A percentile compares a stretch with the other conserved stretches of the same genome.
Conservation (phyloP, 2,329 filamentous ascomycete genomes). For the Fusarium staphyleae region DNA sequence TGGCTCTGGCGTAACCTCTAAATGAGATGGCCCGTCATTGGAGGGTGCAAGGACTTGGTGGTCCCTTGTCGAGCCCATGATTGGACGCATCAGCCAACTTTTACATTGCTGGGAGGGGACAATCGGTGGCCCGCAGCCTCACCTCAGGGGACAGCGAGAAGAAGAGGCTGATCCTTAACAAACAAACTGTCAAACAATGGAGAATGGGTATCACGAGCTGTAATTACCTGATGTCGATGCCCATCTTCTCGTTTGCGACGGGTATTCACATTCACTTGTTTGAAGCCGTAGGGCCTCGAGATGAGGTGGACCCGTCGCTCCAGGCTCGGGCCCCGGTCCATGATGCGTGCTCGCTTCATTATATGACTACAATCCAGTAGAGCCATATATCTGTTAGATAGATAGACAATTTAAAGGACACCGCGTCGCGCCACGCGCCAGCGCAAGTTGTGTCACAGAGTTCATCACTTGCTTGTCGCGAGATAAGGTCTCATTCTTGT, state of each 20-base stretch:
- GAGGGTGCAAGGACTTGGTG: conserved; percentile 9
- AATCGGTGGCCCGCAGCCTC: conserved; percentile 16
- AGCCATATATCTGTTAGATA: conserved; percentile 6
- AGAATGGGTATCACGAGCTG: conserved; percentile 7
- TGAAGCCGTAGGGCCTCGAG: conserved; percentile 7
- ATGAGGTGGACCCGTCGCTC: conserved; percentile 15
- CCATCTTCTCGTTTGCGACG: conserved; percentile 13
- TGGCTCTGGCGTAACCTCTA: conserved; percentile 27
- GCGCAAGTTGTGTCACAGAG: conserved; percentile 3
- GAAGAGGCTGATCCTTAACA: background rate
- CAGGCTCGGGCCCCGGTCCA: conserved; percentile 16
- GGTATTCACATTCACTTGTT: conserved; percentile 15
- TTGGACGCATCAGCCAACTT: conserved; percentile 24
- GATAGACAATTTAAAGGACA: background rate
- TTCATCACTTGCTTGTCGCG: background rate
- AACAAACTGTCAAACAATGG: background rate
- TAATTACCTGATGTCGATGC: conserved; percentile 10
- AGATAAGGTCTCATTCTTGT: too few relatives aligned
- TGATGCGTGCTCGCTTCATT: conserved; percentile 21
- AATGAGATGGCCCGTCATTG: conserved; percentile 28
- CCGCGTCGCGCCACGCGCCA: conserved; percentile 27
- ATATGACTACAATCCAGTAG: background rate
- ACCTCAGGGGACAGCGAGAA: conserved; percentile 9
- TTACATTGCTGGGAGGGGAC: conserved; percentile 22
- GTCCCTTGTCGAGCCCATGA: conserved; percentile 14